phyloP scores from a whole-genome alignment of 73 alveolate species.

The Stentor roeselii region DNA sequence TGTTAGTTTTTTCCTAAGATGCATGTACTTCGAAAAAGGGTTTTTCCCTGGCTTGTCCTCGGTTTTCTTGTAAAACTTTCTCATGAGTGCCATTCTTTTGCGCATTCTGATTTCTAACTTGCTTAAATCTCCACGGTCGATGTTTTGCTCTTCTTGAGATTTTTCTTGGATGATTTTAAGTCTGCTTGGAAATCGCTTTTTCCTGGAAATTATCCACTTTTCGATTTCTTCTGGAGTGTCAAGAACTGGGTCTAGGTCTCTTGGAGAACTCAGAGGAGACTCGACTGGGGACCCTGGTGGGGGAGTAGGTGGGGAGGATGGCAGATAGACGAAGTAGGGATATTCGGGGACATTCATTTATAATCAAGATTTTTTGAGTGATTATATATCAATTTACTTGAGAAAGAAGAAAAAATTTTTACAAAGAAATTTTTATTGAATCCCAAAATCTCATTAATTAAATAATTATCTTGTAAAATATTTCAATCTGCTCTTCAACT shows the following conservation, averaged over 20 bases:
- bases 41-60: constrained; percentile 20
- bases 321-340: constrained; percentile 7
- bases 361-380: neutral
- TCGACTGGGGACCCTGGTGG: constrained; percentile 19
- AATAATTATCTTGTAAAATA: neutral
- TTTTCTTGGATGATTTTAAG: neutral
- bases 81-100: constrained; percentile 5
- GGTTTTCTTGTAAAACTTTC: neutral
- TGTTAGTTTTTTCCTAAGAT: neutral
- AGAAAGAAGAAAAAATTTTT: neutral
- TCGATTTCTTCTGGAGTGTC: constrained; percentile 45
- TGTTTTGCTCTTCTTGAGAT: constrained; percentile 6
- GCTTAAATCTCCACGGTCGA: constrained; percentile 22
- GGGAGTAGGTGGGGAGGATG: constrained; percentile 11
- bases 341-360: neutral
- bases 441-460: neutral
- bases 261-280: constrained; percentile 4
- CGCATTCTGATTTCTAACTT: constrained; percentile 13
- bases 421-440: neutral
- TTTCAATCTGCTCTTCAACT: neutral
- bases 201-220: constrained; percentile 37
- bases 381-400: neutral
- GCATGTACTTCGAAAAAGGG: constrained; percentile 7
- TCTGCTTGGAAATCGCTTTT: constrained; percentile 24
- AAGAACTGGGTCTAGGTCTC: constrained; percentile 34